Conservation (phyloP, 2,329 filamentous ascomycete species). For the Fusarium phyllophilum region DNA sequence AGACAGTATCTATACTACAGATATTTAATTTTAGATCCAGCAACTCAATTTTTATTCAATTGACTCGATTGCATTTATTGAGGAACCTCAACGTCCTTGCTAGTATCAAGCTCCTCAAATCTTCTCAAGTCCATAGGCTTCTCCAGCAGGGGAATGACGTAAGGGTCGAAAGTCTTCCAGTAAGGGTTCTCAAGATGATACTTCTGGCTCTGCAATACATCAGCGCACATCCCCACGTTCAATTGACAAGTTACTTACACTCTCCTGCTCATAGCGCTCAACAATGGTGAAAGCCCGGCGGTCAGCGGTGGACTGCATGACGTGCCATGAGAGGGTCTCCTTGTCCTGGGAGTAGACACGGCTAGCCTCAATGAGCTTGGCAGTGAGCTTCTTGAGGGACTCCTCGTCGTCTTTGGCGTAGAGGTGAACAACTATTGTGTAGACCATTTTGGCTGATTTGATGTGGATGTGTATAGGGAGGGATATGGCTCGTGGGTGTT, state of each 20-base stretch:
- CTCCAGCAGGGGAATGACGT: conserved; percentile 75
- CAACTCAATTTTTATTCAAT: neutral
- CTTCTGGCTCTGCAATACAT: conserved; percentile 59
- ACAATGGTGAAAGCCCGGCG: conserved; percentile 78
- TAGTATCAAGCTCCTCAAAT: conserved; percentile 73
- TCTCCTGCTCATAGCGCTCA: conserved; percentile 76
- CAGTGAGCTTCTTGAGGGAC: conserved; percentile 72
- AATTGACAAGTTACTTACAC: conserved; percentile 53
- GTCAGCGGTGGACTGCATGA: conserved; percentile 79
- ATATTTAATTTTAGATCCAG: neutral
- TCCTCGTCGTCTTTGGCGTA: conserved; percentile 74
- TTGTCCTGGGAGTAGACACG: conserved; percentile 77
- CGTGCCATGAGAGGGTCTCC: conserved; percentile 77
- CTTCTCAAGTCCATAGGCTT: conserved; percentile 75
- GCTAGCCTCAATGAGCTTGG: conserved; percentile 80
- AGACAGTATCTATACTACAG: neutral
- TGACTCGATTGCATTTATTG: conserved; percentile 20
- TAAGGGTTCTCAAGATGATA: conserved; percentile 76
- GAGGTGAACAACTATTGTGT: conserved; percentile 75
- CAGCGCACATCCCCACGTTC: neutral
- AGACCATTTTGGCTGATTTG: conserved; percentile 62
- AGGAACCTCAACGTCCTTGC: conserved; percentile 57
- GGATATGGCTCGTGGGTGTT: neutral
- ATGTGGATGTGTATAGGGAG: neutral
- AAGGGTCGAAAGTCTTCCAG: conserved; percentile 81